A percentile compares a stretch with the other conserved stretches of the same genome.
These are phyloP conservation scores for Sporothrix pallida DNA, from an alignment of 2,329 filamentous ascomycete species.

Conservation along the genomic window DNA sequence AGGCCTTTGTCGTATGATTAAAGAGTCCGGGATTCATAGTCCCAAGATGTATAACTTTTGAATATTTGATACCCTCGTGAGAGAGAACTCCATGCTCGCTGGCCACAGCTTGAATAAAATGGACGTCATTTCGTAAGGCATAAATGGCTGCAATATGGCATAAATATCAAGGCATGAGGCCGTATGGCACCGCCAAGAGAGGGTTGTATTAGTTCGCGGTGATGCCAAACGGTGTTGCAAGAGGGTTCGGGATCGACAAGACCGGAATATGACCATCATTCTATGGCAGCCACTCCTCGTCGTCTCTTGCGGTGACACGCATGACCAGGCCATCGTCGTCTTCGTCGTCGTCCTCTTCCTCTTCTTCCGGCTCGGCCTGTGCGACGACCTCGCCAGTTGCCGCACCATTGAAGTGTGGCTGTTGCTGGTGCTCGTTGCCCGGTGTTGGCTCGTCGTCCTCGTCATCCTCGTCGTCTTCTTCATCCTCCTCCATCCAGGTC, in stretches of 20 bases:
- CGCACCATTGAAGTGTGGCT: neutral
- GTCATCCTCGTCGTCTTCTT: slow-evolving; percentile 50
- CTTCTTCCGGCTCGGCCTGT: slow-evolving; percentile 36
- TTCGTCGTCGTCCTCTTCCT: slow-evolving; percentile 54
- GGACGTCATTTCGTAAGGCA: neutral
- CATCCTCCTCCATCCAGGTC: slow-evolving; percentile 80
- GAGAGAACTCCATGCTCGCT: slow-evolving; percentile 19
- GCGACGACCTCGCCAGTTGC: slow-evolving; percentile 48
- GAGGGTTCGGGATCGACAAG: neutral
- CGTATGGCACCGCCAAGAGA: neutral
- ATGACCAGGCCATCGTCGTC: slow-evolving; percentile 64
- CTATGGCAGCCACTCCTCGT: slow-evolving; percentile 65
- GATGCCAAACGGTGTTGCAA: neutral
- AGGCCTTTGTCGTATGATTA: neutral
- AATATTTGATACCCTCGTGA: slow-evolving; percentile 1
- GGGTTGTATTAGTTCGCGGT: neutral
- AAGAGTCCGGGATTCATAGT: neutral
- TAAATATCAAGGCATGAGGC: neutral
- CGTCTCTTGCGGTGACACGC: slow-evolving; percentile 61
- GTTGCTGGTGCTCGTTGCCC: slow-evolving; percentile 22
- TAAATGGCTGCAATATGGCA: slow-evolving; percentile 5
- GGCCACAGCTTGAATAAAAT: slow-evolving; percentile 16
- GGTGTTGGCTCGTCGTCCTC: slow-evolving; percentile 47
- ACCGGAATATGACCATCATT: neutral
- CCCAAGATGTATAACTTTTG: slow-evolving; percentile 13